Evolutionary conservation across 345 rosid genomes (phyloP).

Genomic region (Eucalyptus erythrocorys): DNA sequence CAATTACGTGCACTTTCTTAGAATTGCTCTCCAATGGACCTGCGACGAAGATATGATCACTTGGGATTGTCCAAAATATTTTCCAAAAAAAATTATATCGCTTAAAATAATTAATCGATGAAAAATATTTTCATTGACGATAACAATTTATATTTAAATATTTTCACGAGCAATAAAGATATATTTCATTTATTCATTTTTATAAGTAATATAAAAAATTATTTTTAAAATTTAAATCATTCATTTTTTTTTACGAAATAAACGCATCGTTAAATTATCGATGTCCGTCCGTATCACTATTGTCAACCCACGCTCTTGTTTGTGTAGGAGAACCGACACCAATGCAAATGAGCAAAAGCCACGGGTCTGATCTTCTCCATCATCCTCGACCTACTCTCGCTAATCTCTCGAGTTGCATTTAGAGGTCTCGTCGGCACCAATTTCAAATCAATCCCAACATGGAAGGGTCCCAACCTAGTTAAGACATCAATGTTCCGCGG

Average conservation of each 20-base stretch:
- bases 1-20: neutral
- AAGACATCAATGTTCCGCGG: neutral
- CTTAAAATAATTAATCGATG: no score
- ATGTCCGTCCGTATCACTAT: fast-evolving
- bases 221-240: no score
- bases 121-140: no score
- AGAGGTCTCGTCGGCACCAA: neutral
- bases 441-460: neutral
- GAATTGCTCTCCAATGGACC: neutral
- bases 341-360: neutral
- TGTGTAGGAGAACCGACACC: neutral
- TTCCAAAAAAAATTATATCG: fast-evolving
- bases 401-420: neutral
- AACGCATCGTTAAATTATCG: fast-evolving
- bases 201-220: no score
- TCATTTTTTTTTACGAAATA: fast-evolving
- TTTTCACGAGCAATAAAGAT: fast-evolving
- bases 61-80: neutral
- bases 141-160: no score
- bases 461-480: neutral
- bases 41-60: neutral
- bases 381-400: neutral
- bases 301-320: neutral
- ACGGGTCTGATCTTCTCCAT: neutral
- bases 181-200: no score